A percentile compares a stretch with the other conserved stretches of the same genome.
Evolutionary conservation across 148 eudicot species (phyloP).

Genomic region (Vaccinium darrowii): DNA sequence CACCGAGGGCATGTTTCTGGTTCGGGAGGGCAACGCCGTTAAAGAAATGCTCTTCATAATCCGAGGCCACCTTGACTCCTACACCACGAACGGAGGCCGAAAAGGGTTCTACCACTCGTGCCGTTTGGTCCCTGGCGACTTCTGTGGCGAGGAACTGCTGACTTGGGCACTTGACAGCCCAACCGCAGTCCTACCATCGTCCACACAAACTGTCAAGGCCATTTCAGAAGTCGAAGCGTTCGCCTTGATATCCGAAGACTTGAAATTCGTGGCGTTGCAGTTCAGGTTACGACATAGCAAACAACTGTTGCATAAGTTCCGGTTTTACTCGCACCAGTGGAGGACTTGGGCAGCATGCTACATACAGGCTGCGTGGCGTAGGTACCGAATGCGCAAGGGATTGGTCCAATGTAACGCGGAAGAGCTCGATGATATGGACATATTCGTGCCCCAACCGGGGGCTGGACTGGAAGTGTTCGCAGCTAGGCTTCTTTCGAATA

Average conservation of each 20-base stretch:
- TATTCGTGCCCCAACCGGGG: constrained; percentile 12
- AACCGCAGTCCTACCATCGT: constrained; percentile 41
- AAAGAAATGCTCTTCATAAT: constrained; percentile 60
- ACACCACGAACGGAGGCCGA: constrained; percentile 49
- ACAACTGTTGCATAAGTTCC: constrained; percentile 45
- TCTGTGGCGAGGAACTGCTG: constrained; percentile 61
- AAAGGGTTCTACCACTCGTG: constrained; percentile 50
- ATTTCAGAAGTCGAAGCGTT: constrained; percentile 51
- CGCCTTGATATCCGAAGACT: constrained; percentile 41
- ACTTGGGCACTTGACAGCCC: constrained; percentile 61
- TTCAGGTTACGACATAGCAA: constrained; percentile 44
- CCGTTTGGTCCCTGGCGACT: constrained; percentile 45
- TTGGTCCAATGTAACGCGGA: neutral
- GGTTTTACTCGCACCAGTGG: constrained; percentile 60
- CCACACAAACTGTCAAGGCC: constrained; percentile 54
- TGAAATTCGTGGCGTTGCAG: constrained; percentile 47
- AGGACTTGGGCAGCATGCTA: constrained; percentile 58
- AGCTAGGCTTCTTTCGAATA: constrained; percentile 4
- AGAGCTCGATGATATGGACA: neutral
- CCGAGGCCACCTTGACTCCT: constrained; percentile 57
- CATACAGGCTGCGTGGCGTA: constrained; percentile 48
- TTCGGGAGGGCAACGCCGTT: constrained; percentile 54
- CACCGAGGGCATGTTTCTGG: constrained; percentile 38
- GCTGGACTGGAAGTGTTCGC: constrained; percentile 11
- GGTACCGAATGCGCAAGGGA: constrained; percentile 33